These are phyloP conservation scores for Spatholobus suberectus DNA, from an alignment of 306 rosid species.

Conservation along the genomic window DNA sequence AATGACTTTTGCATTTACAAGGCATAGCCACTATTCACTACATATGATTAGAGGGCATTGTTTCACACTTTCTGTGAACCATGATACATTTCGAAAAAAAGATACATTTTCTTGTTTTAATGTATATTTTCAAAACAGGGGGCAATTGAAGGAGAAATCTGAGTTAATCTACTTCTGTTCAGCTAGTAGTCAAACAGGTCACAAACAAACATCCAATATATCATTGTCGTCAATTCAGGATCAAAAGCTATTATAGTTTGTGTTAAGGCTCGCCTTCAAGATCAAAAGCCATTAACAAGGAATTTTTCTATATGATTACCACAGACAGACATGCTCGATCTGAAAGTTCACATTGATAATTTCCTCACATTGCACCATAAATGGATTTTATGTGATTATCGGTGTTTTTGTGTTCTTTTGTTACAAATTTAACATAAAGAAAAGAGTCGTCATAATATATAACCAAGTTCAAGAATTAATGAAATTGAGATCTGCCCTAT, in stretches of 20 bases:
- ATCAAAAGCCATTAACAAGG: constrained; percentile 5
- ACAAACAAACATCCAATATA: not conserved
- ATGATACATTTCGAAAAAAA: not conserved
- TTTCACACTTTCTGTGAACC: not conserved
- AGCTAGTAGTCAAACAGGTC: not conserved
- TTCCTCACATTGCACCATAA: not conserved
- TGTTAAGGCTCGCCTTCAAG: not conserved
- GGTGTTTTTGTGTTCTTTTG: not conserved
- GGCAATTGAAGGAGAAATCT: not conserved
- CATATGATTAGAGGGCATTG: not conserved
- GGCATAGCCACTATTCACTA: not conserved
- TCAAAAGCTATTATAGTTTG: not conserved
- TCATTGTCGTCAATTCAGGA: constrained; percentile 4
- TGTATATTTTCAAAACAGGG: not conserved
- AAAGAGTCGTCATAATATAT: not conserved
- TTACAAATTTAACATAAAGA: not conserved
- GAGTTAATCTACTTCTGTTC: not conserved
- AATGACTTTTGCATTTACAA: not conserved
- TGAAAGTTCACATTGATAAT: not conserved
- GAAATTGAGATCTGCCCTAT: not conserved
- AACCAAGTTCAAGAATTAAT: constrained; percentile 10
- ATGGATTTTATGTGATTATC: not conserved
- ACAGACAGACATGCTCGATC: not conserved
- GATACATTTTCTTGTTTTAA: constrained; percentile 13
- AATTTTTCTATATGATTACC: not conserved